phyloP scores from a whole-genome alignment of 2,329 filamentous ascomycete genomes.

The Rutstroemia sydowiana region DNA sequence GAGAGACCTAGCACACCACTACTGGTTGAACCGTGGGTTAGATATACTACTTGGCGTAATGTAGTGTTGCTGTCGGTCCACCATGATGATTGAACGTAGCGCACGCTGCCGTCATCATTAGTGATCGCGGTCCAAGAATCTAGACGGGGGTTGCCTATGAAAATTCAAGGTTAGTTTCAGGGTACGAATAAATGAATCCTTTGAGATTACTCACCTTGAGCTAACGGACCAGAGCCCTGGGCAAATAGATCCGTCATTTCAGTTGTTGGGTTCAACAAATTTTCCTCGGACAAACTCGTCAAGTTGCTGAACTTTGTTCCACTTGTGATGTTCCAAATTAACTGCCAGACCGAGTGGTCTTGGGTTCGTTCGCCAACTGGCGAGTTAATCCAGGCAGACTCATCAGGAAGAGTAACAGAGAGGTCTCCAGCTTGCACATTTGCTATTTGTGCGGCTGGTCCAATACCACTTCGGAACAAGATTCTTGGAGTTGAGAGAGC shows the following conservation, averaged over 20 bases:
- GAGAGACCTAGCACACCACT: constrained; percentile 38
- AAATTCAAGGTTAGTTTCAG: too few species aligned
- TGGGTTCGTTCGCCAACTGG: constrained; percentile 52
- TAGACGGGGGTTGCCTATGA: too few species aligned
- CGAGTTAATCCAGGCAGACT: constrained; percentile 47
- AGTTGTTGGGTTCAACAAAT: too few species aligned
- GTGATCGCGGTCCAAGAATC: constrained; percentile 1
- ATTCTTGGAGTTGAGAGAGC: constrained; percentile 22
- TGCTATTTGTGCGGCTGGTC: constrained; percentile 32
- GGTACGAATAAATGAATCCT: too few species aligned
- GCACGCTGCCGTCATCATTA: background rate
- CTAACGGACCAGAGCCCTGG: too few species aligned
- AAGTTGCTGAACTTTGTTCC: constrained; percentile 18
- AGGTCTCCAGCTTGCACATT: constrained; percentile 20
- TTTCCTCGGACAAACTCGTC: too few species aligned
- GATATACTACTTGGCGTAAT: constrained; percentile 42
- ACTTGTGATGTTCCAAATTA: constrained; percentile 18
- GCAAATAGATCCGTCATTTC: too few species aligned
- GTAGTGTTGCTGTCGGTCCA: constrained; percentile 24
- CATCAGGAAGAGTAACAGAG: constrained; percentile 35
- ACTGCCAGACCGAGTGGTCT: constrained; percentile 51
- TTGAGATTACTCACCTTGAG: too few species aligned
- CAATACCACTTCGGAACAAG: constrained; percentile 26
- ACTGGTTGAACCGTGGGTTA: constrained; percentile 43
- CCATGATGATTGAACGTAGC: constrained; percentile 1